Base-by-base conservation (phyloP, 2,329 filamentous ascomycete species). In the Lachnellula willkommii region DNA sequence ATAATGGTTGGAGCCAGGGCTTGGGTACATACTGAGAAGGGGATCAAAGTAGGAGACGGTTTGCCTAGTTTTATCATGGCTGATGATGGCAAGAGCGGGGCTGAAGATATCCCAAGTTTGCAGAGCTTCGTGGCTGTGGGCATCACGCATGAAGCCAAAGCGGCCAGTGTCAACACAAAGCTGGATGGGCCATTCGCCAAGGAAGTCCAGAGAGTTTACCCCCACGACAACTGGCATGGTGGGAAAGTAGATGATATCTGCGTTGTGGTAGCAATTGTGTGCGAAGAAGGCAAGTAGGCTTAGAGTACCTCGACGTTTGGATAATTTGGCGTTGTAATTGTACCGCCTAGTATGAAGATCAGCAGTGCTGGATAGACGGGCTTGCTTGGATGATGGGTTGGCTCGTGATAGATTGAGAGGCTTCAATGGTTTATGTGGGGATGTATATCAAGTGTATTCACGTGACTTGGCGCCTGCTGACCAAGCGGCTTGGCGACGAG, bases 241-340 rank as follows among this genome's bases (percentile, higher is more conserved):
- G 94, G 94, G 52, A 99, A 99, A 73, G 83, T 95, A 20, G 94
- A 99, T 70, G 94, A 99, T 71, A 96, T 99, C 57, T 93, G 90
- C 66, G 90, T 90, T 4, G 77, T 99, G 50, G 85, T 92, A 14
- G 83, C 86, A 35, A 77, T 96, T 32, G 90, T 89, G 1, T 84
- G 89, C 8, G 86, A 92, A 63, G 82, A 85, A 59, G 67, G 60
- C 28, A 66, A 60, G 55, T 69, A 42, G 39, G 17, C 17, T n/a
- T 42, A 32, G 39, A 17, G 4, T 2, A 2, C 20, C 20, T 2
- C 15, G 11, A 20, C 0, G 20, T 26, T 9, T 20, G 20, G 17
- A 24, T 45, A 45, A 11, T 45, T 20, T 26, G 42, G 20, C 20
- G 7, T 20, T 45, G 20, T 24, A 45, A 26, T 42, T 42, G 17